These are phyloP conservation scores for Phytopythium aichiense DNA, from an alignment of 352 stramenopile species.

Conservation along the genomic window DNA sequence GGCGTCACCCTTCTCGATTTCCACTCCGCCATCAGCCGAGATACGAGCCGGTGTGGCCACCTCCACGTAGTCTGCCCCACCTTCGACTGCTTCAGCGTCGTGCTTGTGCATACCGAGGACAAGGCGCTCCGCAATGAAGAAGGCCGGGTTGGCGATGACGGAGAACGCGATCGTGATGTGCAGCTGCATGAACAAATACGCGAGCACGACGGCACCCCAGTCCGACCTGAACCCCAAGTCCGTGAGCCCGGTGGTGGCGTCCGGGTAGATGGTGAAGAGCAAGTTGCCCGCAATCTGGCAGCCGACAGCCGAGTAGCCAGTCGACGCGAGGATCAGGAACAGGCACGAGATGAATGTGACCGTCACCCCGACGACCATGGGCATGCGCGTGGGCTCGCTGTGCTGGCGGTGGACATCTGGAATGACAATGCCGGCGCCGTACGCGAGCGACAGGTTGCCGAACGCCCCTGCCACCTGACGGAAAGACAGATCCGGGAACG, in stretches of 20 bases:
- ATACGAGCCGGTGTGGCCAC: no score
- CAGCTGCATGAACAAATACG: constrained; percentile 46
- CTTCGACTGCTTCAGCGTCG: no score
- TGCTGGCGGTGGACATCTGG: constrained; percentile 28
- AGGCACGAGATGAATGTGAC: constrained; percentile 25
- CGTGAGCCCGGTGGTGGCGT: not conserved
- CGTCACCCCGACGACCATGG: constrained; percentile 22
- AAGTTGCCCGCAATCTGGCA: constrained; percentile 50
- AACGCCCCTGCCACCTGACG: constrained; percentile 24
- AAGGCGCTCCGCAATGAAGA: constrained; percentile 38
- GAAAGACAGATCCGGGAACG: constrained; percentile 19
- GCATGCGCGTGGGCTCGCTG: constrained; percentile 28
- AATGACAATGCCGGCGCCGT: constrained; percentile 27
- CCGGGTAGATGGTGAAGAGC: constrained; percentile 34
- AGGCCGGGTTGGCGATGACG: constrained; percentile 34
- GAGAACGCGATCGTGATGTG: constrained; percentile 48
- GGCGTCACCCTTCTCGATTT: no score
- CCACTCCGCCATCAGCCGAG: no score
- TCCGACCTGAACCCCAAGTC: not conserved
- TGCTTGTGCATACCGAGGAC: constrained; percentile 39
- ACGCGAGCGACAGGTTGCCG: constrained; percentile 27
- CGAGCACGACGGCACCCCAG: constrained; percentile 29
- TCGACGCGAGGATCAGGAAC: constrained; percentile 21
- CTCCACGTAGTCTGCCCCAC: no score
- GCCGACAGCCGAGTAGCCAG: constrained; percentile 27